Evolutionary conservation across 2,329 filamentous ascomycete genomes (phyloP).

Genomic region (Apiospora hydei): DNA sequence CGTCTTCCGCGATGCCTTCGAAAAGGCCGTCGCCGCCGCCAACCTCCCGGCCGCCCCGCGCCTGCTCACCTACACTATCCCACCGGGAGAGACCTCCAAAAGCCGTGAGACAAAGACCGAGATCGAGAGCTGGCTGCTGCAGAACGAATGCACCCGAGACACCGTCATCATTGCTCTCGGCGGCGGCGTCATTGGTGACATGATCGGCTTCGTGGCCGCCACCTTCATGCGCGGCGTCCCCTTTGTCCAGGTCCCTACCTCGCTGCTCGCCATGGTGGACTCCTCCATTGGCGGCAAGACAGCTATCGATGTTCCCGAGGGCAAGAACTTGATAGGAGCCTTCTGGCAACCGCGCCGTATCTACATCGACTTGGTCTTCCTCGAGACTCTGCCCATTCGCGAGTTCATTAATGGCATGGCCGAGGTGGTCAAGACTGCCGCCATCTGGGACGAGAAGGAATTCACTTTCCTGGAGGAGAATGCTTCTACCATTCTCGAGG

Average conservation of each 20-base stretch:
- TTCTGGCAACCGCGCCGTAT: conserved; percentile 97
- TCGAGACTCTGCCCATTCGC: conserved; percentile 86
- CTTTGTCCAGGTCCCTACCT: conserved; percentile 96
- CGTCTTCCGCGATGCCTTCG: conserved; percentile 74
- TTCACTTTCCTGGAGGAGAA: conserved; percentile 86
- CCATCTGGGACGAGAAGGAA: conserved; percentile 91
- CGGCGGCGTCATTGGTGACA: conserved; percentile 95
- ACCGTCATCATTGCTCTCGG: conserved; percentile 94
- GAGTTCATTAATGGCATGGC: conserved; percentile 99
- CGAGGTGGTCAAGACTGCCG: conserved; percentile 96
- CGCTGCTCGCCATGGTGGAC: conserved; percentile 95
- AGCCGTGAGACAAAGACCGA: conserved; percentile 91
- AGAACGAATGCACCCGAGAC: conserved; percentile 90
- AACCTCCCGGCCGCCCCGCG: conserved; percentile 42
- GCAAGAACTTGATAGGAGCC: conserved; percentile 93
- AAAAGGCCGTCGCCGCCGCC: conserved; percentile 47
- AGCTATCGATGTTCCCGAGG: conserved; percentile 93
- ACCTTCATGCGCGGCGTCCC: conserved; percentile 98
- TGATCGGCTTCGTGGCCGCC: conserved; percentile 96
- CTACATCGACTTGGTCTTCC: conserved; percentile 91
- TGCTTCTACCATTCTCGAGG: conserved; percentile 76
- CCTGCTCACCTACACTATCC: conserved; percentile 80
- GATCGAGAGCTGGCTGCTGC: conserved; percentile 97
- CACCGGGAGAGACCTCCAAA: conserved; percentile 93
- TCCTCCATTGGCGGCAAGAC: conserved; percentile 99